phyloP scores from a whole-genome alignment of 2,329 filamentous ascomycete species.

The Basipetospora chlamydospora region DNA sequence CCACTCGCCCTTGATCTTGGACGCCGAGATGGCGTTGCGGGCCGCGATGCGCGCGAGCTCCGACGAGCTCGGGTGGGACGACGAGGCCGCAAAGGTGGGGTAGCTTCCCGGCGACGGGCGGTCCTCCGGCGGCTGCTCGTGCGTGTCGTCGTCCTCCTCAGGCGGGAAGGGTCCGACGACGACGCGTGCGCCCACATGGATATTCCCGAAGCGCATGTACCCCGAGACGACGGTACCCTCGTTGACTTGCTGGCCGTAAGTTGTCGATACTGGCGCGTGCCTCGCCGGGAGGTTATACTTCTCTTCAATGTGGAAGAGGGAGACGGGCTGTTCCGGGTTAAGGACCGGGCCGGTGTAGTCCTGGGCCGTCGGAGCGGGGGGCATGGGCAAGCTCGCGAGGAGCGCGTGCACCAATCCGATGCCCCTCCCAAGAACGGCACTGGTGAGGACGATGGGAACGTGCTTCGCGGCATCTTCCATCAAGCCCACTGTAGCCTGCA shows the following conservation, averaged over 20 bases:
- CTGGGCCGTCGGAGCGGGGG: constrained; percentile 34
- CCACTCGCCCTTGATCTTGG: constrained; percentile 54
- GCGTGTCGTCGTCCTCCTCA: constrained; percentile 32
- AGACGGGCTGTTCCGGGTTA: constrained; percentile 44
- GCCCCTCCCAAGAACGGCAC: constrained; percentile 70
- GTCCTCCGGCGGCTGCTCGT: constrained; percentile 24
- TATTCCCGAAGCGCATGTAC: constrained; percentile 61
- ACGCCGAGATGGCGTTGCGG: constrained; percentile 36
- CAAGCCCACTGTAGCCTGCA: constrained; percentile 37
- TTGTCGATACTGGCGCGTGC: constrained; percentile 21
- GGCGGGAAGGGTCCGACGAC: constrained; percentile 64
- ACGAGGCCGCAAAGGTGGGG: constrained; percentile 30
- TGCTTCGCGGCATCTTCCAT: constrained; percentile 33
- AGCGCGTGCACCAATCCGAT: constrained; percentile 73
- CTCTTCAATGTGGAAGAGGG: constrained; percentile 82
- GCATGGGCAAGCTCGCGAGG: constrained; percentile 60
- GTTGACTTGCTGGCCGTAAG: constrained; percentile 20
- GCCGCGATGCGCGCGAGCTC: constrained; percentile 38
- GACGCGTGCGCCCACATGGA: constrained; percentile 66
- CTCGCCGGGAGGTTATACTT: constrained; percentile 62
- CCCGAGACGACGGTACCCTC: constrained; percentile 69
- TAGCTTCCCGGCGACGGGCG: constrained; percentile 31
- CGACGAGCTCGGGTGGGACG: constrained; percentile 37
- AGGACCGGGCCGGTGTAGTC: constrained; percentile 40
- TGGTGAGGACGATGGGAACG: constrained; percentile 80